Percentiles rank a stretch among this genome's conserved stretches.
Conservation (phyloP, 169 alveolate species). For the Eimeria zaria region DNA sequence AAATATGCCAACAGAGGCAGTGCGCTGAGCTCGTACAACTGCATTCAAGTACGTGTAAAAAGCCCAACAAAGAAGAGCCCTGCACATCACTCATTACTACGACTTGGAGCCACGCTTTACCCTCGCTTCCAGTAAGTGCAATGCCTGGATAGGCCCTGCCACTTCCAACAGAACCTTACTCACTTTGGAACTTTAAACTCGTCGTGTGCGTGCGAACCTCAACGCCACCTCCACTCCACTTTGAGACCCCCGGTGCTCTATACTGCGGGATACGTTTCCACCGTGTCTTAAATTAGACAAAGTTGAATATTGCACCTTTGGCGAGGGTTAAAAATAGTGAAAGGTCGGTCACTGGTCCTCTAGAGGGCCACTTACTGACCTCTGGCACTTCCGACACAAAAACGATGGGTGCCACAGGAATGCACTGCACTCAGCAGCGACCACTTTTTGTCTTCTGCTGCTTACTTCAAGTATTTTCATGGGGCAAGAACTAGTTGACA, state of each 20-base stretch:
- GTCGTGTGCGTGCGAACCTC: neutral
- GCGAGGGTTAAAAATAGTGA: neutral
- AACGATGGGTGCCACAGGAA: neutral
- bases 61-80: too few relatives aligned
- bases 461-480: neutral
- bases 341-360: neutral
- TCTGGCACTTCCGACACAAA: neutral
- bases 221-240: neutral
- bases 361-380: neutral
- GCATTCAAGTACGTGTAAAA: too few relatives aligned
- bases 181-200: neutral
- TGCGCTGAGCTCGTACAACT: too few relatives aligned
- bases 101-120: too few relatives aligned
- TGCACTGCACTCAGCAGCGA: constrained; percentile 9
- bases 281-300: neutral
- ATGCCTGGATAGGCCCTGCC: neutral
- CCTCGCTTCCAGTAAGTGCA: neutral
- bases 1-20: too few relatives aligned
- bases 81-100: too few relatives aligned
- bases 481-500: neutral
- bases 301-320: neutral
- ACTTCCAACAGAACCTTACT: neutral
- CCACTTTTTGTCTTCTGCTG: neutral
- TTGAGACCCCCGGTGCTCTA: neutral
- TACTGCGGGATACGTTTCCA: neutral